Evolutionary conservation across 129 eudicot species (phyloP), one percentile per base, ranked within the genome.

Genomic region (Artemisia argyi): DNA sequence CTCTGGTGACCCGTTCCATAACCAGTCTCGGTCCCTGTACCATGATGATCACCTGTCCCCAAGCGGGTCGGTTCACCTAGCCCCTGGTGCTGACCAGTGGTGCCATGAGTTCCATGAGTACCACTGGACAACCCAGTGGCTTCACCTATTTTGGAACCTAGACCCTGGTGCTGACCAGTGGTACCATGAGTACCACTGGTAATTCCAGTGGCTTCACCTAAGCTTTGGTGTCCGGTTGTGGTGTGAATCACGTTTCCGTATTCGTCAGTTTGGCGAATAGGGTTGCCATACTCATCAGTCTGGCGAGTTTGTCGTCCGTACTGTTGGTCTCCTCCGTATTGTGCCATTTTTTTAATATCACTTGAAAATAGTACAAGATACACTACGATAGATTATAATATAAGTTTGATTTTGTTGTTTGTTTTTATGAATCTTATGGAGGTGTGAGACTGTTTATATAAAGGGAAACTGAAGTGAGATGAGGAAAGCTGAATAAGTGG

Each of bases 271-370:
- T 39, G 46, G 46, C 46, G 46, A 39, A 39, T 39, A 39, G 46
- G 46, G 10, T 39, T 39, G 46, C 46, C 46, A 39, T 39, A 39
- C 46, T 39, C 46, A 39, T 39, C 46, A 39, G 46, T 39, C 46
- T 39, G 46, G 46, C 46, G 46, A 39, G 46, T 39, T 39, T 39
- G 42, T 5, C 42, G 42, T 35, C 42, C 42, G 42, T 35, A 35
- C 42, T 35, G 46, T 39, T 6, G 46, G 46, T 39, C 10, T 39
- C 46, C 46, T 39, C 46, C 46, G 46, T 39, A 76, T 13, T 81
- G 78, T 11, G 95, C 95, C 95, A 88, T 88, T 15, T 62, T 72
- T 26, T 59, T 19, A 61, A 51, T 65, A 20, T 61, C 24, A 17
- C 50, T 66, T 8, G 32, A 48, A 49, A 32, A 30, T 35, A 35